These are phyloP conservation scores for Bolboschoenoplectus hybrid DNA, from an alignment of 202 grass and related monocot species.

Conservation along the genomic window DNA sequence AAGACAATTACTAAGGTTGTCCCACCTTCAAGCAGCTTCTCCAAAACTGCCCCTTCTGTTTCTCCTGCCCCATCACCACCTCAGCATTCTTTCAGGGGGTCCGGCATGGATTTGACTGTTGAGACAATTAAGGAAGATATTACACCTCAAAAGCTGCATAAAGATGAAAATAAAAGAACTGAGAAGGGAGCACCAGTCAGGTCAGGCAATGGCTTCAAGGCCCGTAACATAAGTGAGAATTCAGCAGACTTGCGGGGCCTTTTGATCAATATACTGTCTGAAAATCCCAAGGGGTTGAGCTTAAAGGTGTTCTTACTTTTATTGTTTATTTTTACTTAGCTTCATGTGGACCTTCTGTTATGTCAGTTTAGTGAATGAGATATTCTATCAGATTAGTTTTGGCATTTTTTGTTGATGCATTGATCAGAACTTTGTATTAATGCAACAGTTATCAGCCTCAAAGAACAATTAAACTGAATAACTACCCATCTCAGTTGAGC, in stretches of 20 bases:
- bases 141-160: slow-evolving; percentile 63
- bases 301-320: slow-evolving; percentile 68
- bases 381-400: slow-evolving; percentile 3
- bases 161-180: slow-evolving; percentile 58
- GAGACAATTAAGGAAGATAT: slow-evolving; percentile 75
- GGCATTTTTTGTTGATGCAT: neutral
- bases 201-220: slow-evolving; percentile 53
- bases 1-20: slow-evolving; percentile 77
- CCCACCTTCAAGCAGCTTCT: slow-evolving; percentile 51
- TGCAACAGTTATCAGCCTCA: neutral
- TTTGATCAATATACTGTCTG: slow-evolving; percentile 73
- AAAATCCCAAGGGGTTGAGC: slow-evolving; percentile 82
- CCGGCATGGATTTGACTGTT: slow-evolving; percentile 40
- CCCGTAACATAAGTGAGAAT: slow-evolving; percentile 52
- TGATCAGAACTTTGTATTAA: neutral
- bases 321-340: slow-evolving; percentile 17
- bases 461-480: slow-evolving; percentile 12
- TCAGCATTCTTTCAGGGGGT: slow-evolving; percentile 51
- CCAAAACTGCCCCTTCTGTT: slow-evolving; percentile 66
- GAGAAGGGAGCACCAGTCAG: slow-evolving; percentile 61
- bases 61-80: slow-evolving; percentile 74
- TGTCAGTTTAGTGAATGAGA: slow-evolving; percentile 11
- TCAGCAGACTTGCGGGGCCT: slow-evolving; percentile 51
- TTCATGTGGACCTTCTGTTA: slow-evolving; percentile 15
- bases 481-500: neutral